A percentile compares a stretch with the other conserved stretches of the same genome.
Evolutionary conservation across 805 yeast species (phyloP).

Genomic region (Starmerella khaoyaiensis): DNA sequence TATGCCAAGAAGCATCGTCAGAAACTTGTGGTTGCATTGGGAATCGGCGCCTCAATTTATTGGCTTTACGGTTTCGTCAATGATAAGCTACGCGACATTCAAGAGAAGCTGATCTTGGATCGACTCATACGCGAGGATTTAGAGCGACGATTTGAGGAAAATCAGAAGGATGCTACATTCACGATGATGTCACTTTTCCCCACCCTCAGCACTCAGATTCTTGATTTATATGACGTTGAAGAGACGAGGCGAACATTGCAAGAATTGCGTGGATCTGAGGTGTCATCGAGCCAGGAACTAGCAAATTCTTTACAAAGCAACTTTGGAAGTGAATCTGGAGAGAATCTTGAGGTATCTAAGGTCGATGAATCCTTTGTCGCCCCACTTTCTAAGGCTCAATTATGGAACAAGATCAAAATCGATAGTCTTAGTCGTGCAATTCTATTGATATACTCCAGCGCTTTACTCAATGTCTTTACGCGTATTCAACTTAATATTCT

Average conservation of each 20-base stretch:
- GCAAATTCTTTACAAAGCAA: neutral
- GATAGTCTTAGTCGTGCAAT: slow-evolving; percentile 61
- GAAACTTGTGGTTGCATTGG: slow-evolving; percentile 34
- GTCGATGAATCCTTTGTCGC: slow-evolving; percentile 23
- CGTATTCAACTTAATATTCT: slow-evolving; percentile 77
- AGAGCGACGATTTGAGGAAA: slow-evolving; percentile 73
- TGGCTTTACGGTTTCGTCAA: slow-evolving; percentile 34
- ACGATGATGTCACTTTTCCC: slow-evolving; percentile 76
- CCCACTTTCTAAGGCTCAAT: slow-evolving; percentile 42
- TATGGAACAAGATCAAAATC: slow-evolving; percentile 74
- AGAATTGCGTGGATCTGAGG: slow-evolving; percentile 34
- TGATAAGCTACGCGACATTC: slow-evolving; percentile 37
- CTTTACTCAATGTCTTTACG: slow-evolving; percentile 62
- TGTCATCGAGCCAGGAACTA: slow-evolving; percentile 6
- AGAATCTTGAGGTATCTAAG: neutral
- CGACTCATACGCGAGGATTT: slow-evolving; percentile 54
- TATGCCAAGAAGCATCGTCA: slow-evolving; percentile 35
- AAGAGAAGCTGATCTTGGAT: slow-evolving; percentile 42
- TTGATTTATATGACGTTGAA: slow-evolving; percentile 56
- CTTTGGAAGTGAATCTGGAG: neutral
- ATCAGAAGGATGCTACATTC: slow-evolving; percentile 77
- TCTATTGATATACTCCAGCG: slow-evolving; percentile 53
- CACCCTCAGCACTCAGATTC: slow-evolving; percentile 52
- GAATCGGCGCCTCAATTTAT: slow-evolving; percentile 36
- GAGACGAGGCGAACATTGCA: slow-evolving; percentile 56